Percentiles rank a stretch among this genome's conserved stretches.
phyloP scores from a whole-genome alignment of 352 stramenopile species.

The Peronospora tabacina region DNA sequence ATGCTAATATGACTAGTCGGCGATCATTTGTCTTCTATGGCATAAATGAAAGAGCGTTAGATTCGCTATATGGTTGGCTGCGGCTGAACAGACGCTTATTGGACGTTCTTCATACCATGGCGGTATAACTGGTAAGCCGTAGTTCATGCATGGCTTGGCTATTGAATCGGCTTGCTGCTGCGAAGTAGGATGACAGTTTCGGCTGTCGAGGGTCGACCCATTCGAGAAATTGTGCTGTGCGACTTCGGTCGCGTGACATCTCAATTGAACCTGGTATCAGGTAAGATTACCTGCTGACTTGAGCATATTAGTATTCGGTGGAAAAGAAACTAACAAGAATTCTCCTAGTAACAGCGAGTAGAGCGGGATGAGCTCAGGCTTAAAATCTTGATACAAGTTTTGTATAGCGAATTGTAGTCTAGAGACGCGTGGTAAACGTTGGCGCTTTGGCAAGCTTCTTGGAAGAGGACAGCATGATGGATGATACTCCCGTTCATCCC shows the following conservation, averaged over 20 bases:
- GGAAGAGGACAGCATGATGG: slow-evolving; percentile 18
- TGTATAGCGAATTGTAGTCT: neutral
- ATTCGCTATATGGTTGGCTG: slow-evolving; percentile 17
- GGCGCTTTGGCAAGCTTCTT: neutral
- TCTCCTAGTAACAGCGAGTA: neutral
- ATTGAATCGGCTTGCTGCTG: slow-evolving; percentile 9
- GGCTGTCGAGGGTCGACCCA: slow-evolving; percentile 1
- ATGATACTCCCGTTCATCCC: slow-evolving; percentile 75
- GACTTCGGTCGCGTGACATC: neutral
- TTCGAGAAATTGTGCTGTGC: slow-evolving; percentile 4
- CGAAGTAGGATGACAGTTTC: slow-evolving; percentile 5
- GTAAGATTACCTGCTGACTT: slow-evolving; percentile 19
- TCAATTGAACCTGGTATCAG: slow-evolving; percentile 21
- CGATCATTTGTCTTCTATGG: too few relatives aligned
- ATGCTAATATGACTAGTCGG: too few relatives aligned
- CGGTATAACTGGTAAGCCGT: slow-evolving; percentile 9
- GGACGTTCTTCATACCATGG: slow-evolving; percentile 6
- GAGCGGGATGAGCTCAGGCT: neutral
- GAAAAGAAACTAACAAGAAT: slow-evolving; percentile 1
- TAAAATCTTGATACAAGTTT: neutral
- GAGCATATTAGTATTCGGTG: neutral
- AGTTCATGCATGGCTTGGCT: slow-evolving; percentile 1
- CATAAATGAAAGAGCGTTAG: slow-evolving; percentile 9
- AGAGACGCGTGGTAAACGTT: neutral
- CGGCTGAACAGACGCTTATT: slow-evolving; percentile 10